Conservation (phyloP, 352 stramenopile genomes). For the Thraustotheca clavata region DNA sequence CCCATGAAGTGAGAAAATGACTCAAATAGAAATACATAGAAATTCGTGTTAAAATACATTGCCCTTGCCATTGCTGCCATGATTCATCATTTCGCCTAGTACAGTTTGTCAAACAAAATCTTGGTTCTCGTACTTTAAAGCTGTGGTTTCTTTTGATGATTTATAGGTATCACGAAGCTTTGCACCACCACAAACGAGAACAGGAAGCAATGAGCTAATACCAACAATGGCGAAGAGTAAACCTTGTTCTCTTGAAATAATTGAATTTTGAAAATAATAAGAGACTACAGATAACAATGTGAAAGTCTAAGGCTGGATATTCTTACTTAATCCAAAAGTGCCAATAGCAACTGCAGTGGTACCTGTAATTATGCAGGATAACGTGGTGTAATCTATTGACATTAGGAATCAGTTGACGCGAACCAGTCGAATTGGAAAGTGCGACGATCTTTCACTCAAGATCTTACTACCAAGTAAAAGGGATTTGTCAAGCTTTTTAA, state of each 20-base stretch:
- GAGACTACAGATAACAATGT: background rate
- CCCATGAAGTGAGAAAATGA: conserved; percentile 66
- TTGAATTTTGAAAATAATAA: background rate
- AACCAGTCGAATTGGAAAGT: no score
- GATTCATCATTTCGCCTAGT: no score
- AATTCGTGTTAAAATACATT: conserved; percentile 27
- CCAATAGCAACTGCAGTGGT: background rate
- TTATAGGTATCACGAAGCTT: conserved; percentile 31
- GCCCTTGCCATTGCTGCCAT: background rate
- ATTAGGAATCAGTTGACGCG: no score
- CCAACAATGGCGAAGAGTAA: conserved; percentile 41
- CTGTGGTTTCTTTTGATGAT: conserved; percentile 19
- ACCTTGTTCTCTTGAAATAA: background rate
- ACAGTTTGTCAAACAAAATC: no score
- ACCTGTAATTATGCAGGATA: background rate
- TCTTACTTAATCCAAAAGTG: background rate
- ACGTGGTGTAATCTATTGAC: background rate
- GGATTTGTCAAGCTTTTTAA: background rate
- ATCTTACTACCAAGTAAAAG: no score
- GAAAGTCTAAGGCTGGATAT: no score
- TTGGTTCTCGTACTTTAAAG: no score
- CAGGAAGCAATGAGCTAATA: conserved; percentile 35
- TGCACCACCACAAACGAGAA: conserved; percentile 30
- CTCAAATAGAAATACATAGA: conserved; percentile 59
- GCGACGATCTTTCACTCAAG: no score